Evolutionary conservation across 202 grass and related monocot genomes (phyloP).

Genomic region (Carex arenaria): DNA sequence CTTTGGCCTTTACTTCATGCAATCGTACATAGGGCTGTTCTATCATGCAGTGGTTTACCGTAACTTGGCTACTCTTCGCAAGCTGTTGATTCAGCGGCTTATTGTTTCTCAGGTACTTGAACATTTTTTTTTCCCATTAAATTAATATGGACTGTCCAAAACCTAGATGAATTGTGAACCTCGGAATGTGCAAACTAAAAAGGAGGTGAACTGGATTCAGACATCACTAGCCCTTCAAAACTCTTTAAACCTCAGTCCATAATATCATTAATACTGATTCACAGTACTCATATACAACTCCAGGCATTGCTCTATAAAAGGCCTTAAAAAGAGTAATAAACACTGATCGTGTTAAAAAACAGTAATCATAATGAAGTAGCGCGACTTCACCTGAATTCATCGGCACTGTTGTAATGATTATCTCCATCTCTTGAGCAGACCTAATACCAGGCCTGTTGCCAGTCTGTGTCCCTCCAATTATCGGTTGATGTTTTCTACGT

Average conservation of each 20-base stretch:
- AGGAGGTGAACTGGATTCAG: background rate
- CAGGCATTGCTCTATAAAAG: background rate
- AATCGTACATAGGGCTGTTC: slow-evolving; percentile 98
- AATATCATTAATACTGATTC: background rate
- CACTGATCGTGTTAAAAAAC: background rate
- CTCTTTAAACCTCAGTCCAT: background rate
- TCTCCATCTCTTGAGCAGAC: background rate
- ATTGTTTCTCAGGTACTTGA: slow-evolving; percentile 83
- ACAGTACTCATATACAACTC: background rate
- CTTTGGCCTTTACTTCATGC: slow-evolving; percentile 98
- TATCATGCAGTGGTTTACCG: slow-evolving; percentile 80
- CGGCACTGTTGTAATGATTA: background rate
- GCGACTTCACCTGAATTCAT: background rate
- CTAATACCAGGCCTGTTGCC: background rate
- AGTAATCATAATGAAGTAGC: background rate
- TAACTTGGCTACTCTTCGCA: slow-evolving; percentile 64
- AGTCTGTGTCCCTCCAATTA: background rate
- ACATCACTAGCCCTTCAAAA: background rate
- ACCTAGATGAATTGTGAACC: background rate
- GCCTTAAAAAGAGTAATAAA: background rate
- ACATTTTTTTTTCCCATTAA: background rate
- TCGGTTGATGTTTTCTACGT: background rate
- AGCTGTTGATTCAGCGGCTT: slow-evolving; percentile 87
- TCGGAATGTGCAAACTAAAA: background rate
- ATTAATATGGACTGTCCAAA: background rate